A percentile compares a stretch with the other conserved stretches of the same genome.
These are phyloP conservation scores for Mycena latifolia DNA, from an alignment of 768 basidiomycete genomes.

Conservation along the genomic window DNA sequence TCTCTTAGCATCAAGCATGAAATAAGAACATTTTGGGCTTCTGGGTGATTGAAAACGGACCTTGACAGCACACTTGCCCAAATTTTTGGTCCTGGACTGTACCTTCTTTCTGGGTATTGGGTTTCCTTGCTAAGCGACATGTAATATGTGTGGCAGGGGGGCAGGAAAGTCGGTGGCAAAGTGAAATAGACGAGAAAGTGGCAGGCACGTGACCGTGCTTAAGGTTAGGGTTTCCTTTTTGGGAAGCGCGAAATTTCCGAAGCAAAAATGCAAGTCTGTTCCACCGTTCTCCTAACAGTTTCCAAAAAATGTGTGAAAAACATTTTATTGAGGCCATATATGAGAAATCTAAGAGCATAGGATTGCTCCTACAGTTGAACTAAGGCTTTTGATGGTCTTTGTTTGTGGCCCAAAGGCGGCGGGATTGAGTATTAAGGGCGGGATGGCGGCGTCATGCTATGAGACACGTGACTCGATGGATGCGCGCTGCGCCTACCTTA, in stretches of 20 bases:
- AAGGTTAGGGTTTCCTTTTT: constrained; percentile 14
- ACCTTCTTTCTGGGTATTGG: no score
- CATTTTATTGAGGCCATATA: constrained; percentile 3
- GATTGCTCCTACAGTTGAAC: not conserved
- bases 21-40: no score
- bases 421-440: not conserved
- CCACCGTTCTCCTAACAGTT: not conserved
- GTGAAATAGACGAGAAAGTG: not conserved
- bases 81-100: no score
- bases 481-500: no score
- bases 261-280: not conserved
- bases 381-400: constrained; percentile 1
- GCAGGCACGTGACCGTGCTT: not conserved
- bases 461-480: no score
- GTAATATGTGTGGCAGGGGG: no score
- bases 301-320: constrained; percentile 2
- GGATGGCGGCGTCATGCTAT: not conserved
- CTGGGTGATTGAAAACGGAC: no score
- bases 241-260: constrained; percentile 5
- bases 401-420: not conserved
- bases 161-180: not conserved
- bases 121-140: no score
- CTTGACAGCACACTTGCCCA: no score
- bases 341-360: constrained; percentile 6
- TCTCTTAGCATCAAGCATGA: no score